Evolutionary conservation across 2,329 filamentous ascomycete genomes (phyloP).

Genomic region (Colletotrichum tanaceti): DNA sequence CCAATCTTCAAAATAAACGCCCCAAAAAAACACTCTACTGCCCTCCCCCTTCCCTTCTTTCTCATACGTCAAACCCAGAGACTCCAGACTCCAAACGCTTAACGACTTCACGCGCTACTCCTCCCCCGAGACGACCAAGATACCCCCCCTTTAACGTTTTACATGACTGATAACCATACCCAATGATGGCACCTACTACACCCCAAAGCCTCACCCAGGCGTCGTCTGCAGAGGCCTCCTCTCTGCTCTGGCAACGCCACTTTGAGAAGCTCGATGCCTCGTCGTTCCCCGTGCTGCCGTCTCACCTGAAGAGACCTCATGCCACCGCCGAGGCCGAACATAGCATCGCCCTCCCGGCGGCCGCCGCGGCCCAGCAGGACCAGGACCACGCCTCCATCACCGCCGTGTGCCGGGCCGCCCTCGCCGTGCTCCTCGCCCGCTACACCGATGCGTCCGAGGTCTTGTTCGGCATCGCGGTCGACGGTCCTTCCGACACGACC

Average conservation of each 20-base stretch:
- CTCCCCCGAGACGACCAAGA: no score
- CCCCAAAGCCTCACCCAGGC: not conserved
- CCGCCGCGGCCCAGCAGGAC: not conserved
- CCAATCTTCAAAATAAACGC: no score
- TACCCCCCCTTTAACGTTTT: no score
- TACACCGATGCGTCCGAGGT: slow-evolving; percentile 26
- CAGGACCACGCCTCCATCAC: slow-evolving; percentile 12
- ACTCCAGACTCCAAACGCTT: no score
- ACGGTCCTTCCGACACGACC: not conserved
- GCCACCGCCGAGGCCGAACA: not conserved
- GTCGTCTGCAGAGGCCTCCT: not conserved
- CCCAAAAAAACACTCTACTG: no score
- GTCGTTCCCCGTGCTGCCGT: slow-evolving; percentile 8
- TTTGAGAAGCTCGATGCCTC: slow-evolving; percentile 4
- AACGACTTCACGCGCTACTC: no score
- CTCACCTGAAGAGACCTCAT: not conserved
- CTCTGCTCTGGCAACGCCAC: not conserved
- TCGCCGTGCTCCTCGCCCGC: slow-evolving; percentile 26
- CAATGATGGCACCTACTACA: no score
- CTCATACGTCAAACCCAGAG: no score
- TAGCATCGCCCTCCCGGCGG: not conserved
- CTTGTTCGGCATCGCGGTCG: slow-evolving; percentile 19
- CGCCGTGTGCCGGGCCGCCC: slow-evolving; percentile 23
- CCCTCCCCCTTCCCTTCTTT: no score
- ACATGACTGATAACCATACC: not conserved